Evolutionary conservation across 768 basidiomycete genomes (phyloP), one percentile per base, ranked within the genome.

Genomic region (Suillus luteus): DNA sequence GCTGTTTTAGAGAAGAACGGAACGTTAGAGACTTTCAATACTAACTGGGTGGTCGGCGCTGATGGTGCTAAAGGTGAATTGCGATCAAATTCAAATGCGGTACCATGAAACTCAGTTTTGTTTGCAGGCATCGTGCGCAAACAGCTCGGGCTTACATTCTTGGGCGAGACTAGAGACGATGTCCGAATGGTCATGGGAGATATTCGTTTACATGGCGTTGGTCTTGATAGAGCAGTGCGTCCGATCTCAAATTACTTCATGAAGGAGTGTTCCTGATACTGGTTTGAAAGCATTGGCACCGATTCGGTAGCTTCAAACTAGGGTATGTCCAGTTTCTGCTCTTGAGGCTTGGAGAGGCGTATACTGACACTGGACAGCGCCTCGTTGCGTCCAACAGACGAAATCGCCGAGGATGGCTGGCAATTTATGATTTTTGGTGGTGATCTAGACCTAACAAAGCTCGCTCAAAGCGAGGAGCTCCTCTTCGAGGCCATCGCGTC

Each of bases 241-340:
- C 15, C 12, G 0, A 22, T 10, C 24, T 11, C 7, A 33, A 9
- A 12, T 24, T 14, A 1, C 22, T 52, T 14, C 1, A 7, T 62
- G 5, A 5, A 24, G 17, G 38, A 27, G 11, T 2, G 19, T 11
- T 52, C 7, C 22, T 55, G 2, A 55, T 38, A 12, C 1, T 8
- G 22, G 38, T 1, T 49, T 15, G 24, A 22, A 55, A 55, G 63
- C 8, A 55, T 43, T 64, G 60, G 60, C 63, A 82, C 63, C 80
- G 78, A 69, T 82, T 82, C 80, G 81, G 82, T 1, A 76, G 79
- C 48, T 67, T 15, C n/a, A 14, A 12, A 15, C 24, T 7, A 40
- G 37, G 15, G 40, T 49, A 44, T 44, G 38, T 41, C 5, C 59
- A 0, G 1, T 52, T 44, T 24, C 15, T 60, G 43, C 6, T n/a